Percentiles rank a stretch among this genome's conserved stretches.
Evolutionary conservation across 1,284 basidiomycete genomes (phyloP).

Genomic region (Tilletia indica): DNA sequence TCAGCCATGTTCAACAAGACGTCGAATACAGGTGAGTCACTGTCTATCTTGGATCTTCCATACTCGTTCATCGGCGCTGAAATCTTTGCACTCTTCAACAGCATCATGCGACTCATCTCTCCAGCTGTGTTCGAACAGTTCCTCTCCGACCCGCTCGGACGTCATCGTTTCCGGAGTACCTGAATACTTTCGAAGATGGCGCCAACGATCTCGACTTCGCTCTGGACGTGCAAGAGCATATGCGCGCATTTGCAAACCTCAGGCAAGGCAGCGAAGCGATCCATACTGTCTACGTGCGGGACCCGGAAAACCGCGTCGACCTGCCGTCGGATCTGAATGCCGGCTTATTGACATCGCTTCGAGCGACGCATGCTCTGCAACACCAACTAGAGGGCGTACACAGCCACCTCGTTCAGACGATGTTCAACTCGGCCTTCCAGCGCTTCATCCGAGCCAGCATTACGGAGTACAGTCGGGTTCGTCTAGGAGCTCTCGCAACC

Average conservation of each 20-base stretch:
- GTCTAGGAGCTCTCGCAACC: conserved; percentile 33
- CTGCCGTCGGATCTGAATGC: conserved; percentile 19
- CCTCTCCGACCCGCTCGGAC: conserved; percentile 32
- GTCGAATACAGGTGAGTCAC: conserved; percentile 22
- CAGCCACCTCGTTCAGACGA: conserved; percentile 28
- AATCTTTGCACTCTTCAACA: conserved; percentile 12
- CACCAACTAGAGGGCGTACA: conserved; percentile 21
- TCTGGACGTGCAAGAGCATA: conserved; percentile 26
- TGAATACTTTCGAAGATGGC: conserved; percentile 13
- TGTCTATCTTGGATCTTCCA: not conserved
- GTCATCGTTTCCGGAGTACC: conserved; percentile 34
- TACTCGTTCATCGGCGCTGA: too few relatives aligned
- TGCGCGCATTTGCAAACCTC: conserved; percentile 15
- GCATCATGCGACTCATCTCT: conserved; percentile 27
- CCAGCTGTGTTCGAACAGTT: conserved; percentile 32
- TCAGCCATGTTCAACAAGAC: conserved; percentile 23
- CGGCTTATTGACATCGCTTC: conserved; percentile 19
- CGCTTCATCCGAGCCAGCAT: conserved; percentile 33
- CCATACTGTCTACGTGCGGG: conserved; percentile 25
- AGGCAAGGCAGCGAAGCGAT: conserved; percentile 21
- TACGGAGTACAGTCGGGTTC: conserved; percentile 31
- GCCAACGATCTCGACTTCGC: conserved; percentile 15
- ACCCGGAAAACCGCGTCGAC: conserved; percentile 16
- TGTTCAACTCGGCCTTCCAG: conserved; percentile 35
- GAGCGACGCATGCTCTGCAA: conserved; percentile 20